Evolutionary conservation across 306 rosid genomes (phyloP).

Genomic region (Acacia crassicarpa): DNA sequence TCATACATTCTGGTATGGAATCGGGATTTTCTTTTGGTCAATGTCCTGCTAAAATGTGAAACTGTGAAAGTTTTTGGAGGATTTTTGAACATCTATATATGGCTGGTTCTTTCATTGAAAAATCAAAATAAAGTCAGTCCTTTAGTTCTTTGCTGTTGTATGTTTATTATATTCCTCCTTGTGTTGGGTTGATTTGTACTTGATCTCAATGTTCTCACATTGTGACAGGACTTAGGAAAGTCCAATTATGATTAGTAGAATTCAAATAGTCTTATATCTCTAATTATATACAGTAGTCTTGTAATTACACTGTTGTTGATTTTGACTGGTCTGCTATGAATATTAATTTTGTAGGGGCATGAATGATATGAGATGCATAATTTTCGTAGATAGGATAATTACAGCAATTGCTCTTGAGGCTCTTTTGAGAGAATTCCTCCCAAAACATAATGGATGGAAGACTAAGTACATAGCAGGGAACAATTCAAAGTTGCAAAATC

Average conservation of each 20-base stretch:
- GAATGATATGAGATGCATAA: slow-evolving; percentile 73
- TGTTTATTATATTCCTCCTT: not conserved
- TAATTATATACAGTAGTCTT: not conserved
- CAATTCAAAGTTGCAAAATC: slow-evolving; percentile 44
- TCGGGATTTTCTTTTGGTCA: not conserved
- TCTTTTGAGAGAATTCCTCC: slow-evolving; percentile 61
- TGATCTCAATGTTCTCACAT: not conserved
- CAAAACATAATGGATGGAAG: slow-evolving; percentile 68
- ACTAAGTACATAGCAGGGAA: slow-evolving; percentile 73
- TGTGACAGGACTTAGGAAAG: not conserved
- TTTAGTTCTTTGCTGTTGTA: not conserved
- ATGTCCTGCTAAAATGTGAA: not conserved
- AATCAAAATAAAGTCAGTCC: not conserved
- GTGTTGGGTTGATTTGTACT: not conserved
- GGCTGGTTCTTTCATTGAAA: not conserved
- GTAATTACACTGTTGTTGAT: not conserved
- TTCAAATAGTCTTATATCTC: not conserved
- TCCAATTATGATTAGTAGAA: not conserved
- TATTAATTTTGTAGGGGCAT: slow-evolving; percentile 42
- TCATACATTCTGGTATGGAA: slow-evolving; percentile 1
- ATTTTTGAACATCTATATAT: not conserved
- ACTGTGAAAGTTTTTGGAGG: not conserved
- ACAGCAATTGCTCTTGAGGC: slow-evolving; percentile 63
- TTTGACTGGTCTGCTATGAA: slow-evolving; percentile 17
- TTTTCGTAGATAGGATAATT: slow-evolving; percentile 81